Evolutionary conservation across 768 basidiomycete species (phyloP).

Genomic region (Boletus rubropictus): DNA sequence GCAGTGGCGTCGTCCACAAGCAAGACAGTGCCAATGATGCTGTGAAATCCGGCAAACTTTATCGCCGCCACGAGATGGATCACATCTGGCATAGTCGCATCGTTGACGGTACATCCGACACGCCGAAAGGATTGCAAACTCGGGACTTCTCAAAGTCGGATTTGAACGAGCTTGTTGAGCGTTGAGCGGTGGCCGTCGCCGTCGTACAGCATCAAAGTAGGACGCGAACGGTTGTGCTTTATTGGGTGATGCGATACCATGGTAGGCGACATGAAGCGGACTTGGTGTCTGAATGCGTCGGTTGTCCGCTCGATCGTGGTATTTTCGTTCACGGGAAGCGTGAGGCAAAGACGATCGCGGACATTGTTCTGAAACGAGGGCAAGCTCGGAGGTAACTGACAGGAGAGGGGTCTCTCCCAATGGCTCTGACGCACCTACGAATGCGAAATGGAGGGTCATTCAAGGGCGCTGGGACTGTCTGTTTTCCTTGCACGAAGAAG

Average conservation of each 20-base stretch:
- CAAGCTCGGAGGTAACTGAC: constrained; percentile 1
- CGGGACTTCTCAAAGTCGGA: background rate
- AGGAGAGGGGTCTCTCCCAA: background rate
- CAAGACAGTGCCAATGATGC: constrained; percentile 6
- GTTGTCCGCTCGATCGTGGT: no score
- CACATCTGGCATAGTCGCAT: constrained; percentile 8
- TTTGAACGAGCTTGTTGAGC: background rate
- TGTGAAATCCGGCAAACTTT: constrained; percentile 9
- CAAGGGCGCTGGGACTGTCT: background rate
- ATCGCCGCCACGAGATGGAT: no score
- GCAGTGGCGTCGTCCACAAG: constrained; percentile 11
- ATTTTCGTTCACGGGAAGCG: no score
- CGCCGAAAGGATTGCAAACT: constrained; percentile 19
- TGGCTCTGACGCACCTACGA: constrained; percentile 3
- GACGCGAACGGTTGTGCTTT: constrained; percentile 15
- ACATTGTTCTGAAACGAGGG: constrained; percentile 1
- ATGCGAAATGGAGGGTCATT: background rate
- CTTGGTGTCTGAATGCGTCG: no score
- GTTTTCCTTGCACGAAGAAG: constrained; percentile 2
- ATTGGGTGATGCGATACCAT: no score
- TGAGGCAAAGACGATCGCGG: no score
- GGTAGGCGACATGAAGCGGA: no score
- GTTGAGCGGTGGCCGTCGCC: constrained; percentile 6
- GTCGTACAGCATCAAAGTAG: constrained; percentile 4
- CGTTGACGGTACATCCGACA: constrained; percentile 22